Percentiles rank a stretch among this genome's conserved stretches.
phyloP scores from a whole-genome alignment of 805 yeast genomes.

The Spathaspora hagerdaliae region DNA sequence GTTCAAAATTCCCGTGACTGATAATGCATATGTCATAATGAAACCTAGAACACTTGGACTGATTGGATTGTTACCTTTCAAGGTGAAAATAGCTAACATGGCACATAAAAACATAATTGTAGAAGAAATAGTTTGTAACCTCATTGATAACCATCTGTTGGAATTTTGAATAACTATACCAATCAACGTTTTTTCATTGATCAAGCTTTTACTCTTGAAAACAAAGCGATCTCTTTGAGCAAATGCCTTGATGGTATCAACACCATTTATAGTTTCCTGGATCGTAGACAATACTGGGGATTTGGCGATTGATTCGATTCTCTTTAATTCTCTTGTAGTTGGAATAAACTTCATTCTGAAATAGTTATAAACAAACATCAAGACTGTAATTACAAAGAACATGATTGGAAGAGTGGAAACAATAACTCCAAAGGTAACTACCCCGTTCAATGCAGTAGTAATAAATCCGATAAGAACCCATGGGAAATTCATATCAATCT shows the following conservation, averaged over 20 bases:
- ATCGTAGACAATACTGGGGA: slow-evolving; percentile 32
- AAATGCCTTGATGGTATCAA: slow-evolving; percentile 32
- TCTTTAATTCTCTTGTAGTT: slow-evolving; percentile 31
- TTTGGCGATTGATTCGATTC: slow-evolving; percentile 26
- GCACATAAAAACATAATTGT: slow-evolving; percentile 27
- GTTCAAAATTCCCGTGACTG: slow-evolving; percentile 26
- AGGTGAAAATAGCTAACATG: slow-evolving; percentile 21
- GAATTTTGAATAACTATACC: slow-evolving; percentile 18
- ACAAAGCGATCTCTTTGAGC: slow-evolving; percentile 25
- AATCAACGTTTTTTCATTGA: slow-evolving; percentile 20
- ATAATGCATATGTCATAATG: slow-evolving; percentile 32
- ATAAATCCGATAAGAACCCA: slow-evolving; percentile 27
- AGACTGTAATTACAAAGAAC: slow-evolving; percentile 21
- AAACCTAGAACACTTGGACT: slow-evolving; percentile 36
- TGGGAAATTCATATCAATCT: slow-evolving; percentile 28
- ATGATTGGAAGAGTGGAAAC: slow-evolving; percentile 29
- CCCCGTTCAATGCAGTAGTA: slow-evolving; percentile 17
- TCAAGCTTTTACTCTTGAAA: slow-evolving; percentile 18
- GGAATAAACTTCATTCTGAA: slow-evolving; percentile 29
- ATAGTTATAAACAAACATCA: slow-evolving; percentile 27
- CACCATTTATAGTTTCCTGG: slow-evolving; percentile 35
- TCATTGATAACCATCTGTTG: slow-evolving; percentile 35
- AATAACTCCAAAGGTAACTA: slow-evolving; percentile 27
- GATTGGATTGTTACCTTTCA: slow-evolving; percentile 18
- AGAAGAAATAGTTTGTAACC: slow-evolving; percentile 34